These are phyloP conservation scores for Rugonectria rugulosa DNA, from an alignment of 2,329 filamentous ascomycete genomes.

Conservation along the genomic window DNA sequence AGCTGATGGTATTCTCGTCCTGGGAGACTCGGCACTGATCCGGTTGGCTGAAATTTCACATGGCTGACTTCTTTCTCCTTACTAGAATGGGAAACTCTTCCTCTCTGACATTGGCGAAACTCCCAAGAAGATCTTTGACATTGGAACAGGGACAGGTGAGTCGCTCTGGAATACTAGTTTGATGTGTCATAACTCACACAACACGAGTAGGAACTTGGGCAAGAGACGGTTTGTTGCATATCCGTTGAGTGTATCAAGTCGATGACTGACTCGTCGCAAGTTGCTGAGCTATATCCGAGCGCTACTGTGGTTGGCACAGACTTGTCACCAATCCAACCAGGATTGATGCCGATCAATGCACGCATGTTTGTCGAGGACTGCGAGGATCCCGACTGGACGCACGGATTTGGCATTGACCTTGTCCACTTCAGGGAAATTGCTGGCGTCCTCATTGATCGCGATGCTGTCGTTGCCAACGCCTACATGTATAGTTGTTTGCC, in stretches of 20 bases:
- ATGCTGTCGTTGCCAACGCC: constrained; percentile 52
- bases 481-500: constrained; percentile 38
- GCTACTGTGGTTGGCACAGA: constrained; percentile 52
- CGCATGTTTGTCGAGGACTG: constrained; percentile 69
- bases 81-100: constrained; percentile 49
- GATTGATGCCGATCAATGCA: constrained; percentile 65
- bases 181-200: constrained; percentile 13
- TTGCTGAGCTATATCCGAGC: constrained; percentile 52
- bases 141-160: constrained; percentile 59
- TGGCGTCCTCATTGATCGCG: constrained; percentile 58
- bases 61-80: constrained; percentile 4
- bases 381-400: constrained; percentile 63
- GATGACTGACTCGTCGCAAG: constrained; percentile 30
- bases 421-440: constrained; percentile 61
- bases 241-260: background rate
- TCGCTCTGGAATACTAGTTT: background rate
- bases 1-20: constrained; percentile 53
- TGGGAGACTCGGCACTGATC: background rate
- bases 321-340: constrained; percentile 55
- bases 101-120: constrained; percentile 48
- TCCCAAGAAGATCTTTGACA: constrained; percentile 54
- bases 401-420: constrained; percentile 62
- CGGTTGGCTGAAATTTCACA: background rate
- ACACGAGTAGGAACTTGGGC: constrained; percentile 56
- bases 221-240: constrained; percentile 50